Percentiles rank a stretch among this genome's conserved stretches.
Conservation (phyloP, 2,329 filamentous ascomycete species). For the Pseudogymnoascus sp. region DNA sequence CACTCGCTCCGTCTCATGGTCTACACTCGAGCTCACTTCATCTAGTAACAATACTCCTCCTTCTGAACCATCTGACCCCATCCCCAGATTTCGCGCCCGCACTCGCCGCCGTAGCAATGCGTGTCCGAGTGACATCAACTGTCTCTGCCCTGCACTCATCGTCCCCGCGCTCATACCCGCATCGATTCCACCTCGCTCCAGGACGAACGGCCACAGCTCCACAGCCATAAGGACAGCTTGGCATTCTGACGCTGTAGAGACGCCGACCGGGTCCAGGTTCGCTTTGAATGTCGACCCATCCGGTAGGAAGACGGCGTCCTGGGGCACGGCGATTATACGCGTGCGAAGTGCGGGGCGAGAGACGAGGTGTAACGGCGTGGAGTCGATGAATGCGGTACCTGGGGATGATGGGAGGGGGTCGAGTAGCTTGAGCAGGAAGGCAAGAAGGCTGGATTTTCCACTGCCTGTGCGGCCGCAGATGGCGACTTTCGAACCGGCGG, state of each 20-base stretch:
- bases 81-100: conserved; percentile 20
- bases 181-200: conserved; percentile 34
- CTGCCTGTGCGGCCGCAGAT: conserved; percentile 33
- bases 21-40: conserved; percentile 25
- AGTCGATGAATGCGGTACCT: conserved; percentile 41
- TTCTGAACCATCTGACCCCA: conserved; percentile 20
- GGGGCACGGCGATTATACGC: conserved; percentile 45
- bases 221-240: conserved; percentile 13
- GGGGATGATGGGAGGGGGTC: conserved; percentile 23
- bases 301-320: conserved; percentile 47
- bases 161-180: conserved; percentile 25
- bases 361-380: conserved; percentile 31
- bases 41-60: conserved; percentile 29
- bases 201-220: conserved; percentile 13
- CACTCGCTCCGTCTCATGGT: conserved; percentile 19
- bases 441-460: conserved; percentile 37
- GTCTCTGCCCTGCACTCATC: conserved; percentile 40
- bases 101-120: conserved; percentile 25
- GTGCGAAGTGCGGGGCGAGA: conserved; percentile 38
- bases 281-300: conserved; percentile 35
- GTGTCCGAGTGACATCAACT: conserved; percentile 41
- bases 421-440: conserved; percentile 35
- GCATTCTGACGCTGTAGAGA: conserved; percentile 22
- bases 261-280: conserved; percentile 38
- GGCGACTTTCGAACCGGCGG: conserved; percentile 29